Evolutionary conservation across 2,329 filamentous ascomycete species (phyloP), one percentile per base, ranked within the genome.

Genomic region (Paecilomyces formosus): DNA sequence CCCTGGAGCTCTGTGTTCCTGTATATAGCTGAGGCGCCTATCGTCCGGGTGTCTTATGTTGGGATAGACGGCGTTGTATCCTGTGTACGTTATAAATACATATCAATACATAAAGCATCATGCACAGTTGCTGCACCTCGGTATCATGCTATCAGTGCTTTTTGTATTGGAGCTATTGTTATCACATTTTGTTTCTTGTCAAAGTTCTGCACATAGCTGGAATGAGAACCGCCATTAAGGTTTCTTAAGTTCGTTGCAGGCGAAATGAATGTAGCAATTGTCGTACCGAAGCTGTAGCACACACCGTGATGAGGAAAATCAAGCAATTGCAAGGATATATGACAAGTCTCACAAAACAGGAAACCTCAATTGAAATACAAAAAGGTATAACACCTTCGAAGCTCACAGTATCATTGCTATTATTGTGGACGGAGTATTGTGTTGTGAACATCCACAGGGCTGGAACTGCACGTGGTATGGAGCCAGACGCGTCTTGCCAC

Each of bases 11-110:
- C 52, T 49, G 35, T 30, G 55, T 53, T 28, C 51, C 55, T 60
- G 60, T 58, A 60, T 59, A 59, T 53, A 56, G 35, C 61, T 57
- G 60, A 61, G 39, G 24, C 50, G 21, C 21, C 21, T 22, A 52
- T 52, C 8, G 50, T 28, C 22, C 13, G 22, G 58, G 54, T 53
- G 51, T 9, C 39, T 45, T 61, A 55, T 61, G 55, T 57, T 54
- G 63, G 62, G 53, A 66, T 63, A 61, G 50, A 58, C 51, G 61
- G 64, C 65, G 64, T 66, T 64, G 53, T 49, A 57, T 52, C 54
- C 57, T 62, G 49, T 52, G 51, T 59, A 52, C 35, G 49, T 55
- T 54, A 57, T 58, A 51, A 45, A 53, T 31, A n/a, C 55, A 64
- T 64, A 64, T 57, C 53, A 59, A 31, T 57, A 53, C 39, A 57